Evolutionary conservation across 225 moss, liverwort and hornwort species (phyloP), one percentile per base, ranked within the genome.

Genomic region (Pleurozium schreberi): DNA sequence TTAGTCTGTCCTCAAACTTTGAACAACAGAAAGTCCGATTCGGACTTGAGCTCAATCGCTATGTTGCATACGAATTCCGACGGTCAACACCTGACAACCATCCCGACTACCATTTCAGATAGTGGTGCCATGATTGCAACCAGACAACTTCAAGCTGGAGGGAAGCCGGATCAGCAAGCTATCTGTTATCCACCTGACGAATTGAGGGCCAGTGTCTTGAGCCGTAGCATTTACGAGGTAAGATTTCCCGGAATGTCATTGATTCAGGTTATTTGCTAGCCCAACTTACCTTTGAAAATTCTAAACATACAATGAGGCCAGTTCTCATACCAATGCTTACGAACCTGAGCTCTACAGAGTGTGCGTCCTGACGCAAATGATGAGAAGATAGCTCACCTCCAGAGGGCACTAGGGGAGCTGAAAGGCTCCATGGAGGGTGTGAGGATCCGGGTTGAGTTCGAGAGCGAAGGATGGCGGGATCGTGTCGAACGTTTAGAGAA

Each of bases 401-500:
- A 98, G 86, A 95, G 93, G 91, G 85, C 94, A 40, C 93, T 98
- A 19, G 97, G 96, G 49, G 98, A 98, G 91, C 84, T 97, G 85
- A 95, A 93, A 89, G 97, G 95, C 18, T 95, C 95, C 55, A 95
- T 98, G 87, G 98, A 98, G 80, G 95, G 96, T 25, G 93, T 98
- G 81, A 98, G 95, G 88, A 95, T 96, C 77, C 92, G 96, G 60
- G 95, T 98, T 68, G 97, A 97, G 90, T 94, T 97, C 34, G 97
- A 98, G 92, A 92, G 97, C 89, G 93, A 98, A 90, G 97, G 96
- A 50, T 98, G 98, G 98, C 90, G 97, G 60, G 92, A 94, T 43
- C 94, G 96, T 81, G 92, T 97, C 38, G 97, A 97, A 88, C 94
- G 93, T 70, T 86, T 98, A 77, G 97, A 97, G 91, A 97, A 97